Evolutionary conservation across 2,329 filamentous ascomycete genomes (phyloP).

Genomic region (Nigrospora oryzae): DNA sequence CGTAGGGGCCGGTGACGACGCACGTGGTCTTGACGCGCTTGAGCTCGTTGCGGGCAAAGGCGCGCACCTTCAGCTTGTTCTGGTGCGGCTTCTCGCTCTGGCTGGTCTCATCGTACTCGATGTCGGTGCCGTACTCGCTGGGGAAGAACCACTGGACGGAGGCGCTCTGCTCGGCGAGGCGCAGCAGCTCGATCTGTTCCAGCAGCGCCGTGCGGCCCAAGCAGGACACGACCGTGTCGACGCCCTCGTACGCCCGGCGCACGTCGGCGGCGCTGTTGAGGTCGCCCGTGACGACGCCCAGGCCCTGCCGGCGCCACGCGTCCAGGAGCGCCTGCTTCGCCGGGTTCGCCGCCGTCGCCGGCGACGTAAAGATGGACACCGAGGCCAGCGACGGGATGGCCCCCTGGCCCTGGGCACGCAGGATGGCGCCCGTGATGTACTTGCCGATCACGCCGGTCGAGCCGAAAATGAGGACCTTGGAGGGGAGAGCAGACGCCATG

Average conservation of each 20-base stretch:
- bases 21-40: slow-evolving; percentile 46
- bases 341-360: slow-evolving; percentile 31
- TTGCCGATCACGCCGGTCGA: slow-evolving; percentile 24
- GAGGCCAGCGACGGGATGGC: slow-evolving; percentile 9
- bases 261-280: slow-evolving; percentile 40
- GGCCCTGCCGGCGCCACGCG: slow-evolving; percentile 30
- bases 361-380: slow-evolving; percentile 46
- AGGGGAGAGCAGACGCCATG: slow-evolving; percentile 13
- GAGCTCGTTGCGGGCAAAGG: slow-evolving; percentile 35
- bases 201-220: slow-evolving; percentile 47
- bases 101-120: slow-evolving; percentile 44
- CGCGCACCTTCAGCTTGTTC: slow-evolving; percentile 52
- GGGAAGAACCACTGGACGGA: slow-evolving; percentile 49
- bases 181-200: slow-evolving; percentile 44
- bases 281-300: slow-evolving; percentile 47
- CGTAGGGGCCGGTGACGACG: slow-evolving; percentile 54
- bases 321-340: slow-evolving; percentile 37
- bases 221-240: slow-evolving; percentile 52
- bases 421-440: slow-evolving; percentile 21
- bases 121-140: slow-evolving; percentile 50
- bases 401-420: slow-evolving; percentile 20
- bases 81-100: slow-evolving; percentile 52
- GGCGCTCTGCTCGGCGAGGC: slow-evolving; percentile 37
- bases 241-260: slow-evolving; percentile 39
- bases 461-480: slow-evolving; percentile 22